Base-by-base conservation (phyloP, 352 stramenopile genomes). In the Phytophthora capsici region DNA sequence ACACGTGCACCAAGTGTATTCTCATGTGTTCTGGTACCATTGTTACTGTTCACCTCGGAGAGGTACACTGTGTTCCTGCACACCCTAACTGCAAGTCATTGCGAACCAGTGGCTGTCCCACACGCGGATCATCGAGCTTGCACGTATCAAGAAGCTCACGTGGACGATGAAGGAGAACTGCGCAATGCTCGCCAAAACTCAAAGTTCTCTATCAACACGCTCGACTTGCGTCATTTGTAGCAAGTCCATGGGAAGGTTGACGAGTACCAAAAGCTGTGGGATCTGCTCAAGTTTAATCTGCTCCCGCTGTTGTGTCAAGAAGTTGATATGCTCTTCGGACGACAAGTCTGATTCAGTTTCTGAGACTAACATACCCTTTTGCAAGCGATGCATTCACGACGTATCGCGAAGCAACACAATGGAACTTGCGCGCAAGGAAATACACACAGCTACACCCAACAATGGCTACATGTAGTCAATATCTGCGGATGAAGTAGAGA, bases 71-170 rank as follows among this genome's bases (percentile, higher is more conserved):
- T n/a, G n/a, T n/a, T n/a, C n/a, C n/a, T n/a, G n/a, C n/a, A n/a
- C n/a, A n/a, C n/a, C n/a, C n/a, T n/a, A n/a, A n/a, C n/a, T n/a
- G n/a, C 56, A 68, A 8, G 57, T 84, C 23, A 60, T 74, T 12
- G 61, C 73, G 45, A 59, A 66, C 47, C 60, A 69, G 47, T 63
- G 71, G 50, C 26, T 80, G 14, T 73, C 74, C 10, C 66, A 73
- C 13, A 66, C 69, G 38, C 65, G 80, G 56, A 70, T 76, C 44
- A 76, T 71, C 17, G 49, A 76, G 36, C 71, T 78, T 3, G 66
- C 73, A 13, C 61, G 81, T 14, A 87, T 79, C 67, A 89, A 87
- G 66, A 89, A 89, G 34, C 64, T 86, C 20, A 63, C 76, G 46
- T 86, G 77, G 62, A 71, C 34, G 19, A 28, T 77, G 25, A 65